These are phyloP conservation scores for Xylaria venustula DNA, from an alignment of 495 filamentous ascomycete species.

Conservation along the genomic window DNA sequence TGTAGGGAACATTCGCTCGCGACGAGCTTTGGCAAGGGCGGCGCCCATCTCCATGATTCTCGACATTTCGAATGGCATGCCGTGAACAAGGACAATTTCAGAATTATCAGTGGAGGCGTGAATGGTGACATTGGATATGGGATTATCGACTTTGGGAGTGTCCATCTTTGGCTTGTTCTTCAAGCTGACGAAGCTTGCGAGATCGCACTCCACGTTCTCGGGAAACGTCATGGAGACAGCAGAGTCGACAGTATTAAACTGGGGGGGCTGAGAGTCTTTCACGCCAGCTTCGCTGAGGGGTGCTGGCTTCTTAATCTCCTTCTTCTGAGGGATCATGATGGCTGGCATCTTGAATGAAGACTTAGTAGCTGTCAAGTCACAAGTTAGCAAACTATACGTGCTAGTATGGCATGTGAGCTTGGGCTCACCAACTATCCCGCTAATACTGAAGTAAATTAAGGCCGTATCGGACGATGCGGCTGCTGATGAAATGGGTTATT, in stretches of 20 bases:
- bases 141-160: background rate
- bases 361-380: background rate
- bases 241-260: background rate
- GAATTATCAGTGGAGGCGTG: background rate
- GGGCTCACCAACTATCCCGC: background rate
- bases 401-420: background rate
- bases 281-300: background rate
- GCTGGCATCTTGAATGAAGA: background rate
- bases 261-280: background rate
- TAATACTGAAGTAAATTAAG: background rate
- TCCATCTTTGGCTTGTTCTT: background rate
- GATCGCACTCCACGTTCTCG: background rate
- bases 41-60: constrained; percentile 17
- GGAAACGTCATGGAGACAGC: constrained; percentile 7
- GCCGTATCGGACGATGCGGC: background rate
- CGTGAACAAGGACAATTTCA: background rate
- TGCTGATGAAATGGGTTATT: background rate
- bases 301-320: background rate
- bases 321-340: background rate
- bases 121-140: background rate
- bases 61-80: background rate
- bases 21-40: constrained; percentile 21
- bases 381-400: background rate
- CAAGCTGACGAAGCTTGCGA: background rate
- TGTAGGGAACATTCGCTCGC: constrained; percentile 21